A percentile compares a stretch with the other conserved stretches of the same genome.
phyloP scores from a whole-genome alignment of 78 protist genomes.

The Polysphondylium violaceum region DNA sequence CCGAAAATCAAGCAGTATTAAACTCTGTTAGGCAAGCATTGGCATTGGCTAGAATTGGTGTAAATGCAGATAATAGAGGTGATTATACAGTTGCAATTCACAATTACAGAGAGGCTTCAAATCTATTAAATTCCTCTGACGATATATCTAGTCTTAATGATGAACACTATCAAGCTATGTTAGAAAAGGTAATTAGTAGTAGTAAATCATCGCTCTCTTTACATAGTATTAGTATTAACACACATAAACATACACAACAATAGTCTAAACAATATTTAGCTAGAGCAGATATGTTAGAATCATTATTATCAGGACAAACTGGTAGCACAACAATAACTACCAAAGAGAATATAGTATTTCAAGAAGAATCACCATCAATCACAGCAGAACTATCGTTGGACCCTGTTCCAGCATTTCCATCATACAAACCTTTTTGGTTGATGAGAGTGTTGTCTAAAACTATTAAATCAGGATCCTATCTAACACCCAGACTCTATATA shows the following conservation, averaged over 20 bases:
- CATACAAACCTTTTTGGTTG: slow-evolving; percentile 81
- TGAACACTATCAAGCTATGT: slow-evolving; percentile 73
- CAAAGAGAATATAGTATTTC: slow-evolving; percentile 71
- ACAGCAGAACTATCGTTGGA: slow-evolving; percentile 2
- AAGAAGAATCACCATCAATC: slow-evolving; percentile 34
- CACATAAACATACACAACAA: background rate
- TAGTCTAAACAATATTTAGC: slow-evolving; percentile 75
- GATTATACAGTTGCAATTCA: slow-evolving; percentile 68
- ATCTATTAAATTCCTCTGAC: slow-evolving; percentile 57
- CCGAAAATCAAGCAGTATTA: slow-evolving; percentile 48
- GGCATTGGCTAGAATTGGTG: slow-evolving; percentile 80
- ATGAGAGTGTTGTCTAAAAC: slow-evolving; percentile 73
- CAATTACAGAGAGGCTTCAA: slow-evolving; percentile 71
- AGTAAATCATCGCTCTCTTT: background rate
- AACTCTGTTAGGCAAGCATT: slow-evolving; percentile 79
- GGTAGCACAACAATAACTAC: slow-evolving; percentile 3
- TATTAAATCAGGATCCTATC: slow-evolving; percentile 60
- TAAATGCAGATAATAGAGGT: slow-evolving; percentile 80
- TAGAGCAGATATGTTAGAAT: slow-evolving; percentile 71
- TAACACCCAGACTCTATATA: slow-evolving; percentile 65
- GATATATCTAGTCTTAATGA: slow-evolving; percentile 55
- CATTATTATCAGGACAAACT: slow-evolving; percentile 41
- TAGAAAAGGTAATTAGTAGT: slow-evolving; percentile 33
- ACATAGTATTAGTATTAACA: background rate
- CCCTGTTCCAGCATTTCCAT: slow-evolving; percentile 73